These are phyloP conservation scores for Endocalyx cinctus DNA, from an alignment of 2,329 filamentous ascomycete genomes.

Conservation along the genomic window DNA sequence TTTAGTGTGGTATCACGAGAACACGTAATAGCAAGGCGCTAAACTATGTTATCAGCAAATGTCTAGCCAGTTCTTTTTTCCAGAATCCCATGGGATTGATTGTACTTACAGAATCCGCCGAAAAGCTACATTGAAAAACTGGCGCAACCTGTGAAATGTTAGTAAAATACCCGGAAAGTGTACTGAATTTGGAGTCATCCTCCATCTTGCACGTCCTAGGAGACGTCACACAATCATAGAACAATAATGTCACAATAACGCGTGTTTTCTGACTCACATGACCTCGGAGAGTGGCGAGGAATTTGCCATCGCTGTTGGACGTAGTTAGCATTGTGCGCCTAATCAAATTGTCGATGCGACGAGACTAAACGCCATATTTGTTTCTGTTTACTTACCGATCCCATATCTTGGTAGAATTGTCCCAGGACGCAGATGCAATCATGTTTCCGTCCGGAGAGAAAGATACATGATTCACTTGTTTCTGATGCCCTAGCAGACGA, in stretches of 20 bases:
- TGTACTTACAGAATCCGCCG: conserved; percentile 85
- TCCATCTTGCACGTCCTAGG: too few species aligned
- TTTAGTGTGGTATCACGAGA: conserved; percentile 89
- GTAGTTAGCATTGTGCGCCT: conserved; percentile 11
- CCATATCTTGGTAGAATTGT: conserved; percentile 95
- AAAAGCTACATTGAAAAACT: conserved; percentile 91
- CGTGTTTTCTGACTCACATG: conserved; percentile 67
- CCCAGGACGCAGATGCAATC: conserved; percentile 85
- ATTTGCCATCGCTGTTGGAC: conserved; percentile 64
- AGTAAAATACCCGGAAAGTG: conserved; percentile 2
- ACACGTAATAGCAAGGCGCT: conserved; percentile 51
- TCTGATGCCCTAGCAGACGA: conserved; percentile 90
- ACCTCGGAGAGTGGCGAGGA: conserved; percentile 81
- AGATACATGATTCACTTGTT: conserved; percentile 91
- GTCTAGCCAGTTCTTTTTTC: too few species aligned
- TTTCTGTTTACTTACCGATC: conserved; percentile 46
- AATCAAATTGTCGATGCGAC: conserved; percentile 3
- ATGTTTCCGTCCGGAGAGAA: conserved; percentile 87
- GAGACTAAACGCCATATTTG: not conserved
- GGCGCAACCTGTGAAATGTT: conserved; percentile 49
- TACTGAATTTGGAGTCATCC: too few species aligned
- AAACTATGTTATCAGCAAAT: too few species aligned
- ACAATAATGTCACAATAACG: too few species aligned
- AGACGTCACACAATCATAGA: too few species aligned
- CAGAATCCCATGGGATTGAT: too few species aligned